Evolutionary conservation across 2,329 filamentous ascomycete species (phyloP).

Genomic region (Allantophomopsis lycopodina): DNA sequence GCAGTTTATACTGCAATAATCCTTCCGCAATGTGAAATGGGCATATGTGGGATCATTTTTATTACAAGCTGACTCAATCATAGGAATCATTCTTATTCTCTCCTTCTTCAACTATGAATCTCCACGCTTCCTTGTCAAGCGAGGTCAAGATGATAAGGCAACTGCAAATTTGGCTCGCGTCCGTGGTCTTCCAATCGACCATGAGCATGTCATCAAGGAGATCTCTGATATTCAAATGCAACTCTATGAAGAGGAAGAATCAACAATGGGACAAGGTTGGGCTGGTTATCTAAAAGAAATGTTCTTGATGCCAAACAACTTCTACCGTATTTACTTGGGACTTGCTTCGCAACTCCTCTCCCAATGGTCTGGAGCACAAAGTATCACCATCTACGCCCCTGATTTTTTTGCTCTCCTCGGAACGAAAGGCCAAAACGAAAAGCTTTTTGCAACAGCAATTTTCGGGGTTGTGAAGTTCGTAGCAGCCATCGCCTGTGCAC

Average conservation of each 20-base stretch:
- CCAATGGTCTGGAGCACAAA: slow-evolving; percentile 62
- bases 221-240: slow-evolving; percentile 49
- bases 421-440: slow-evolving; percentile 51
- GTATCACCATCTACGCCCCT: slow-evolving; percentile 64
- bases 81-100: slow-evolving; percentile 49
- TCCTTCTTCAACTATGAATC: slow-evolving; percentile 59
- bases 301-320: slow-evolving; percentile 51
- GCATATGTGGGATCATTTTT: too few species aligned
- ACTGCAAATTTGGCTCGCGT: slow-evolving; percentile 39
- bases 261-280: slow-evolving; percentile 50
- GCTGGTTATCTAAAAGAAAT: slow-evolving; percentile 55
- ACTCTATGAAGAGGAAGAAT: slow-evolving; percentile 59
- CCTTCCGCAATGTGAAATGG: too few species aligned
- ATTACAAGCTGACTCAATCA: too few species aligned
- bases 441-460: slow-evolving; percentile 59
- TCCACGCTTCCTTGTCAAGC: slow-evolving; percentile 56
- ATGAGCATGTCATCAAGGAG: slow-evolving; percentile 48
- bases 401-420: slow-evolving; percentile 63
- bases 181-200: slow-evolving; percentile 41
- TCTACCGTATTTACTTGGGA: slow-evolving; percentile 59
- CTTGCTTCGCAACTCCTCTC: slow-evolving; percentile 56
- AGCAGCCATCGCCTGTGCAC: slow-evolving; percentile 52
- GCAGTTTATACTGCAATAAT: too few species aligned
- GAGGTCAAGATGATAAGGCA: slow-evolving; percentile 44
- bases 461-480: slow-evolving; percentile 65